phyloP scores from a whole-genome alignment of 192 early-diverging fungal genomes.

The Coemansia sp. region DNA sequence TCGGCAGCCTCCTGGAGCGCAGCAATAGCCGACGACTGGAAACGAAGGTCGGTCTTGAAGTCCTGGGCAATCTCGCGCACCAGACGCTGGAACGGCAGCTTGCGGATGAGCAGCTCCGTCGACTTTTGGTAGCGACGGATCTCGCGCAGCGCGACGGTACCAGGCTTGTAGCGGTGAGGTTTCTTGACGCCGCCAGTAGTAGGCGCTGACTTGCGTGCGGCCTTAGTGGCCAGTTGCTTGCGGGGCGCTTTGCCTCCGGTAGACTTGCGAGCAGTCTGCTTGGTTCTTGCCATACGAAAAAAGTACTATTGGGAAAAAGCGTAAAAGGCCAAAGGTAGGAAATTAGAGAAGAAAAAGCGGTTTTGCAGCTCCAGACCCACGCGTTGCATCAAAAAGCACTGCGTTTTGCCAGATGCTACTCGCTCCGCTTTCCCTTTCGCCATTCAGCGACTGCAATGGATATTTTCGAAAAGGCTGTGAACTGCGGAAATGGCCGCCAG shows the following conservation, averaged over 20 bases:
- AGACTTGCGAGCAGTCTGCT: slow-evolving; percentile 98
- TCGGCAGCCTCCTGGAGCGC: slow-evolving; percentile 98
- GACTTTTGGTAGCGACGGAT: slow-evolving; percentile 96
- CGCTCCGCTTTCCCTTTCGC: neutral
- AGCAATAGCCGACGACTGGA: slow-evolving; percentile 99
- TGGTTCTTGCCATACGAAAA: slow-evolving; percentile 65
- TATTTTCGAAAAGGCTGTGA: neutral
- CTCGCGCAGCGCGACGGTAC: slow-evolving; percentile 89
- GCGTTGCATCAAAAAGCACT: neutral
- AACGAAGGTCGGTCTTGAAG: slow-evolving; percentile 98
- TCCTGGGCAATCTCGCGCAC: slow-evolving; percentile 99
- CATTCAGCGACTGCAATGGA: neutral
- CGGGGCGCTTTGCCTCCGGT: slow-evolving; percentile 99
- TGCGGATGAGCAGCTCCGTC: slow-evolving; percentile 91
- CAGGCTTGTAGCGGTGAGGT: slow-evolving; percentile 82
- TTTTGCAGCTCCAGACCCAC: neutral
- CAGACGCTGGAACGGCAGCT: slow-evolving; percentile 92
- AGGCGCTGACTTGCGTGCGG: slow-evolving; percentile 95
- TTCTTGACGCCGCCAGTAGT: slow-evolving; percentile 92
- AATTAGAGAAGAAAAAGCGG: slow-evolving; percentile 12
- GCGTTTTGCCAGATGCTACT: neutral
- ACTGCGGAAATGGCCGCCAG: slow-evolving; percentile 1
- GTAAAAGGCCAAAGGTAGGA: slow-evolving; percentile 15
- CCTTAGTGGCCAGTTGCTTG: slow-evolving; percentile 97
- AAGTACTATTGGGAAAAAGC: neutral